Base-by-base conservation (phyloP, 2,329 filamentous ascomycete genomes). In the Fusarium mundagurra region DNA sequence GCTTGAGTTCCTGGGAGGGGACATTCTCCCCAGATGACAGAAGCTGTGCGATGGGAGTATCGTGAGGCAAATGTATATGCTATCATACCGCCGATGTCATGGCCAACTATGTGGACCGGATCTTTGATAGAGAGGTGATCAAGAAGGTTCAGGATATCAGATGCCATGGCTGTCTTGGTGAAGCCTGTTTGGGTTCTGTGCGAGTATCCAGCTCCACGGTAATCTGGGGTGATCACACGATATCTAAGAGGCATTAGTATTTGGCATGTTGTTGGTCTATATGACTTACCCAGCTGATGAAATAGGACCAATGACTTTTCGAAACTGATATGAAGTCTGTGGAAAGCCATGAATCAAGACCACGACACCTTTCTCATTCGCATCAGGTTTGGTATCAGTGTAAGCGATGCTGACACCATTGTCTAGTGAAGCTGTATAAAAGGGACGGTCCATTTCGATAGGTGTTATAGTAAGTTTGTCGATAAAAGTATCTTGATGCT, bases 21-120 rank as follows among this genome's bases (percentile, higher is more conserved):
- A 20, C 71, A 74, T 29, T 73, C 71, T 17, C 55, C 67, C 71
- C 70, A 67, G 11, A 55, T 34, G 6, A 71, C 61, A 6, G 71
- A 61, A 20, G 61, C 58, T 18, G 70, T 67, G 5, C 61, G 48
- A 16, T 61, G 38, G 8, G 61, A 31, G 3, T 61, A 54, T 45
- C 71, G 53, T 17, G 58, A 67, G 8, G 65, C 36, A 36, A 67
- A 73, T 6, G 63, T 33, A 34, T 68, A 68, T 14, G 61, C 66
- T 53, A 73, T 61, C 71, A 71, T 73, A 13, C 71, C 71, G 3
- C 71, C 50, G 20, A 67, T 59, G 1, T 71, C 71, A 58, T 73
- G 71, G 6, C 66, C 61, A 8, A 58, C 61, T 1, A 54, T 43
- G n/a, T 64, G 71, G 5, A 63, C 66, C 3, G 61, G 44, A 3